Conservation (phyloP, 345 rosid genomes). For the Conringia planisiliqua region DNA sequence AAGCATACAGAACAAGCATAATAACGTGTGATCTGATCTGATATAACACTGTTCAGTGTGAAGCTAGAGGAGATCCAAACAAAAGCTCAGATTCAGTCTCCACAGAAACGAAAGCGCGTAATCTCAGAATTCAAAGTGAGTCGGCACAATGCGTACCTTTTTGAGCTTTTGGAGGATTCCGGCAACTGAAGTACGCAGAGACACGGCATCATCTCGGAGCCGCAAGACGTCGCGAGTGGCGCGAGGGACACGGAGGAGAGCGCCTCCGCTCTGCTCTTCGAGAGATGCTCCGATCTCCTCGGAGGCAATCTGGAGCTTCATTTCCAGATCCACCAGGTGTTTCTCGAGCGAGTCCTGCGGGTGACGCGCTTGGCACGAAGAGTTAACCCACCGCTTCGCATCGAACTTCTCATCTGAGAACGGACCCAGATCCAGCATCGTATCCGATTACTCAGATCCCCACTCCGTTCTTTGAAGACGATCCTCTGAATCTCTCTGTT, state of each 20-base stretch:
- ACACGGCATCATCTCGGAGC: slow-evolving; percentile 86
- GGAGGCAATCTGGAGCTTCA: slow-evolving; percentile 98
- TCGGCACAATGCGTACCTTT: slow-evolving; percentile 44
- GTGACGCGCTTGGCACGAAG: slow-evolving; percentile 75
- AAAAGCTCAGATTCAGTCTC: slow-evolving; percentile 1
- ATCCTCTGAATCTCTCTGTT: background rate
- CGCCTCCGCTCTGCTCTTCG: slow-evolving; percentile 84
- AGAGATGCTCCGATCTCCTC: slow-evolving; percentile 98
- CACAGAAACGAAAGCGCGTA: background rate
- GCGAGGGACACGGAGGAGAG: slow-evolving; percentile 94
- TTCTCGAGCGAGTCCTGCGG: slow-evolving; percentile 84
- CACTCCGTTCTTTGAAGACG: background rate
- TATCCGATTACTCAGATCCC: background rate
- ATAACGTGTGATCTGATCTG: background rate
- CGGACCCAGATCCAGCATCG: slow-evolving; percentile 93
- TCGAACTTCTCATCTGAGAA: slow-evolving; percentile 96
- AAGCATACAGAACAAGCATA: background rate
- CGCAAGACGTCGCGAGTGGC: slow-evolving; percentile 92
- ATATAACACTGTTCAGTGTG: background rate
- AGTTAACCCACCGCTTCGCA: slow-evolving; percentile 91
- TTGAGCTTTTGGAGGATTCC: slow-evolving; percentile 90
- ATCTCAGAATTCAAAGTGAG: background rate
- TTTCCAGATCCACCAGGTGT: slow-evolving; percentile 91
- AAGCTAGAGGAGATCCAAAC: slow-evolving; percentile 5
- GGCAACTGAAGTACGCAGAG: slow-evolving; percentile 73